These are phyloP conservation scores for Cryphonectria naterciae DNA, from an alignment of 2,329 filamentous ascomycete genomes.

Conservation along the genomic window DNA sequence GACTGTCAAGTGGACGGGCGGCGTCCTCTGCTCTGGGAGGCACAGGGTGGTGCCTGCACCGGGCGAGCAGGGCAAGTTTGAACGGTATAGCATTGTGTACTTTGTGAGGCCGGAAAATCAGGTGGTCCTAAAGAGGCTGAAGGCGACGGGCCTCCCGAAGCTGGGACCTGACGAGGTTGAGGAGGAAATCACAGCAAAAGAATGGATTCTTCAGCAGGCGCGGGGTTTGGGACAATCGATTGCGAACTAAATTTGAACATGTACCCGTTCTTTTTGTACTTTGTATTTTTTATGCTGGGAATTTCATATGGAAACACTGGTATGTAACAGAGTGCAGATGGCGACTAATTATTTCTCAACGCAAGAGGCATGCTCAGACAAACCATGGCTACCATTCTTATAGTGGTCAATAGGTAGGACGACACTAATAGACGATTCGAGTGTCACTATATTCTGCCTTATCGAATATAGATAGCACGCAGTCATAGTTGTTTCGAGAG, in stretches of 20 bases:
- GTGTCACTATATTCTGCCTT: too few relatives aligned
- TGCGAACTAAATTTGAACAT: background rate
- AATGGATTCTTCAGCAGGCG: conserved; percentile 28
- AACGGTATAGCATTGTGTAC: conserved; percentile 30
- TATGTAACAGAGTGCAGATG: background rate
- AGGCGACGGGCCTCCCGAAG: conserved; percentile 27
- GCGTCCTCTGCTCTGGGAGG: conserved; percentile 39
- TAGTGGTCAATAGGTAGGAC: background rate
- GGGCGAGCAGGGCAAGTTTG: conserved; percentile 26
- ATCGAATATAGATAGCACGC: too few relatives aligned
- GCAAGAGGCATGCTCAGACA: conserved; percentile 9
- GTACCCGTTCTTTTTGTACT: background rate
- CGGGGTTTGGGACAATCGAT: conserved; percentile 18
- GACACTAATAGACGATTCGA: background rate
- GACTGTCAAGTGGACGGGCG: conserved; percentile 40
- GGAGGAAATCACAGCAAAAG: conserved; percentile 26
- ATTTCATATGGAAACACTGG: background rate
- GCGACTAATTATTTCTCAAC: background rate
- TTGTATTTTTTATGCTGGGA: background rate
- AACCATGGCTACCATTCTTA: background rate
- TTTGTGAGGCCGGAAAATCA: conserved; percentile 31
- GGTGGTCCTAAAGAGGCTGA: conserved; percentile 28
- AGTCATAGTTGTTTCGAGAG: too few relatives aligned
- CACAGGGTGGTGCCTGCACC: conserved; percentile 41
- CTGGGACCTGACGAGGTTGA: conserved; percentile 13